Evolutionary conservation across 2,329 filamentous ascomycete species (phyloP), one percentile per base, ranked within the genome.

Genomic region (Colletotrichum salicis): DNA sequence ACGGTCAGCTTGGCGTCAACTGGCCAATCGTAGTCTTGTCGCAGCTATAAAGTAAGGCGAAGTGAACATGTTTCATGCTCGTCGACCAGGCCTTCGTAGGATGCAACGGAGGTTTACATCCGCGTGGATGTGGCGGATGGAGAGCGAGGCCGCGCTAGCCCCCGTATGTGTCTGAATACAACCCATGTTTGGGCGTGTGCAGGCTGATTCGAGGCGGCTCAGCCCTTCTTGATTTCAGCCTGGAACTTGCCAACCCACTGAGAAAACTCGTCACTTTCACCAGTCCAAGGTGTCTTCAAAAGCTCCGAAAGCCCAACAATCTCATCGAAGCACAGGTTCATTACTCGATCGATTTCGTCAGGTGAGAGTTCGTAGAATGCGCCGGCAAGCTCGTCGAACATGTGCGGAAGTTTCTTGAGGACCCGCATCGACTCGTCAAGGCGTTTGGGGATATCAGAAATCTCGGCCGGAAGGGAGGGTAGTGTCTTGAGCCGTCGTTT

Each of bases 191-290:
- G 41, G 19, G 41, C 8, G 45, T 12, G 27, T n/a, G 35, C 7
- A 48, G 19, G 54, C 35, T 11, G 51, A 24, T n/a, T n/a, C 27
- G 55, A 33, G 54, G 37, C 37, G 29, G 56, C 41, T 72, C 67
- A 64, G 24, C 73, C 77, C 77, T 86, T 87, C 74, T 85, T 87
- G 15, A 90, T 85, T 74, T 88, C 85, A 37, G 79, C 76, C 76
- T 86, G 85, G 74, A 90, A 90, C 73, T 86, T 88, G 12, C 83
- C 85, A n/a, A 87, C 90, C 95, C 95, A 97, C 19, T 88, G 85
- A 0, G 91, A 92, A 78, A 97, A 97, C 76, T 92, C 93, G 77
- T 97, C 95, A 22, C 88, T 86, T 58, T 87, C 81, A 0, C 87
- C 91, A 3, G 87, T 82, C 93, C 93, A 95, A 24, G 86, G 85